Conservation (phyloP, 2,329 filamentous ascomycete genomes). For the Ophiostoma ips region DNA sequence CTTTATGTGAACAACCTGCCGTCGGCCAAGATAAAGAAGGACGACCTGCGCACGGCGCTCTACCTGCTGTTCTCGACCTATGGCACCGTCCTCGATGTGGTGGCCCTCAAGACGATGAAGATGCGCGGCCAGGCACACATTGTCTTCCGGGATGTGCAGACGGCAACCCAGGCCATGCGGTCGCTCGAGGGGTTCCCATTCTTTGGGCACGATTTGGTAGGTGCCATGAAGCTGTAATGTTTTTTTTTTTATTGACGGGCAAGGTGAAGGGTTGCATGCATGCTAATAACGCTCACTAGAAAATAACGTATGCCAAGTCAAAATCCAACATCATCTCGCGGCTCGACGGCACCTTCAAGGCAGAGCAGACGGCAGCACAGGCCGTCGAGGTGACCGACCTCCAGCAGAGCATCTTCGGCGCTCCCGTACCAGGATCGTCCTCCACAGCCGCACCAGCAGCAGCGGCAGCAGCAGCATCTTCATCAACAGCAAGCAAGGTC, state of each 20-base stretch:
- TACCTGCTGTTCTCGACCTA: slow-evolving; percentile 94
- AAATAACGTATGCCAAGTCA: slow-evolving; percentile 79
- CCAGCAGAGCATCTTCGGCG: slow-evolving; percentile 70
- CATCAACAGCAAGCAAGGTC: neutral
- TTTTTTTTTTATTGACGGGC: too few species aligned
- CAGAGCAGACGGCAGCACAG: slow-evolving; percentile 45
- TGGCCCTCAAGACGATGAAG: slow-evolving; percentile 74
- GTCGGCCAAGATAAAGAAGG: slow-evolving; percentile 79
- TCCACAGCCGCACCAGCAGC: slow-evolving; percentile 30
- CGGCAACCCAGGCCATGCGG: slow-evolving; percentile 89
- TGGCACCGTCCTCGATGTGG: slow-evolving; percentile 80
- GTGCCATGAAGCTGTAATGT: too few species aligned
- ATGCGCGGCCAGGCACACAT: slow-evolving; percentile 96
- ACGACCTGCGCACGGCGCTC: slow-evolving; percentile 70
- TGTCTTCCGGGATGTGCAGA: slow-evolving; percentile 76
- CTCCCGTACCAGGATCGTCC: slow-evolving; percentile 38
- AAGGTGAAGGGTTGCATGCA: too few species aligned
- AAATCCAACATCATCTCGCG: slow-evolving; percentile 83
- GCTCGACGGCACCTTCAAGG: slow-evolving; percentile 78
- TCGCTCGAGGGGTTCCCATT: slow-evolving; percentile 76
- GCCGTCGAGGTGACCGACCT: slow-evolving; percentile 55
- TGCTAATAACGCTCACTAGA: slow-evolving; percentile 33
- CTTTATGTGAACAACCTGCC: slow-evolving; percentile 80
- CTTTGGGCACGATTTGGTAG: slow-evolving; percentile 70
- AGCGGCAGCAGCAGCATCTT: slow-evolving; percentile 14